Conservation (phyloP, 371 early-diverging fungal species). For the Mucor irregularis region DNA sequence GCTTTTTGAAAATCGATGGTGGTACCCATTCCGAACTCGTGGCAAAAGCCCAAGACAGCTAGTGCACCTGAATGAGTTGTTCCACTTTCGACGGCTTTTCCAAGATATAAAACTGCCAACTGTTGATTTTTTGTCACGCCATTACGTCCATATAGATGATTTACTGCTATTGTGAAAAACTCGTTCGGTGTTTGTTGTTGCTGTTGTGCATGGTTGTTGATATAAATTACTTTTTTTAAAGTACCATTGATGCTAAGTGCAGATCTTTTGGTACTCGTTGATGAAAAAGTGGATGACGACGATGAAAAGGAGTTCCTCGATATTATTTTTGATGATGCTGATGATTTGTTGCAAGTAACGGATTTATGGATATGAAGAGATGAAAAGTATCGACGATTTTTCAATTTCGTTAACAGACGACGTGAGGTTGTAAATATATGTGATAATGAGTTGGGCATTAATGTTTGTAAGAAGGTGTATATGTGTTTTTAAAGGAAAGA, state of each 20-base stretch:
- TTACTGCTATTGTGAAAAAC: slow-evolving; percentile 47
- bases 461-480: not conserved
- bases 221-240: not conserved
- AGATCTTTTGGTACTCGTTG: not conserved
- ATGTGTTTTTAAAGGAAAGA: not conserved
- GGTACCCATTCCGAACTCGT: slow-evolving; percentile 82
- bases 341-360: not conserved
- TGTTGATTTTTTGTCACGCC: slow-evolving; percentile 46
- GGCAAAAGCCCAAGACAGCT: slow-evolving; percentile 66
- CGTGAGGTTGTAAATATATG: slow-evolving; percentile 18
- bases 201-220: not conserved
- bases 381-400: slow-evolving; percentile 9
- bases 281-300: not conserved
- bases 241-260: not conserved
- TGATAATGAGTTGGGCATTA: slow-evolving; percentile 2
- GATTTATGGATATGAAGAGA: not conserved
- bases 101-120: slow-evolving; percentile 55
- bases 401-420: slow-evolving; percentile 16
- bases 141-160: slow-evolving; percentile 61
- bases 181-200: not conserved
- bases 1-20: slow-evolving; percentile 51
- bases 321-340: not conserved
- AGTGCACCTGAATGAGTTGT: slow-evolving; percentile 48
- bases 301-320: not conserved
- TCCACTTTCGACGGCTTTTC: slow-evolving; percentile 36